Conservation (phyloP, 257 asterid genomes). For the Solanum chiquidenum region DNA sequence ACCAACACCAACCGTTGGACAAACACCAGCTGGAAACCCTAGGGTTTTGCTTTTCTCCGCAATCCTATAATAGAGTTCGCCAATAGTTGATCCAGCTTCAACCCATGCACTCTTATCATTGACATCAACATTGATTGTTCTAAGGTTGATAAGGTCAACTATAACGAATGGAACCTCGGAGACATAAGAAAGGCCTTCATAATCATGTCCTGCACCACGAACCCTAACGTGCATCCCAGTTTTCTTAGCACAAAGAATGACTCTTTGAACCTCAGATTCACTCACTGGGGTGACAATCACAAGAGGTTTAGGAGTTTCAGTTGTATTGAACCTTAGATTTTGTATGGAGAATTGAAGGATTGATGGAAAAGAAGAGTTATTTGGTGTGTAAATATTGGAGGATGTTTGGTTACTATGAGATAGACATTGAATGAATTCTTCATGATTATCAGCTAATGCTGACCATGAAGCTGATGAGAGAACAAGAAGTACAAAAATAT, state of each 20-base stretch:
- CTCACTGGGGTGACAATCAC: background rate
- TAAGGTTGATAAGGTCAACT: background rate
- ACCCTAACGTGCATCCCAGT: background rate
- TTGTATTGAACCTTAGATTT: background rate
- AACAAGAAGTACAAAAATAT: background rate
- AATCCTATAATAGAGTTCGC: background rate
- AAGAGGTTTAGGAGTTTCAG: background rate
- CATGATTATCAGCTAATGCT: background rate
- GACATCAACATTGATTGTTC: background rate
- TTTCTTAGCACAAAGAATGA: background rate
- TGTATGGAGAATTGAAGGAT: background rate
- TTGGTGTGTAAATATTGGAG: background rate
- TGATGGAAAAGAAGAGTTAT: background rate
- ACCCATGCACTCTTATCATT: slow-evolving; percentile 3
- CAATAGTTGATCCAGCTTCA: slow-evolving; percentile 3
- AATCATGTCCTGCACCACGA: slow-evolving; percentile 6
- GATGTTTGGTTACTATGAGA: background rate
- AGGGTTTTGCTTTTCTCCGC: slow-evolving; percentile 1
- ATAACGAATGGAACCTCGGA: background rate
- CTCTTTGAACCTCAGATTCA: background rate
- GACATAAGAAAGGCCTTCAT: slow-evolving; percentile 2
- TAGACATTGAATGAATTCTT: background rate
- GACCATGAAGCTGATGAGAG: background rate
- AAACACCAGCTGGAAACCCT: slow-evolving; percentile 1
- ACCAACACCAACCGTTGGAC: background rate